phyloP scores from a whole-genome alignment of 78 protist genomes.

The Dictyostelium intermedium region DNA sequence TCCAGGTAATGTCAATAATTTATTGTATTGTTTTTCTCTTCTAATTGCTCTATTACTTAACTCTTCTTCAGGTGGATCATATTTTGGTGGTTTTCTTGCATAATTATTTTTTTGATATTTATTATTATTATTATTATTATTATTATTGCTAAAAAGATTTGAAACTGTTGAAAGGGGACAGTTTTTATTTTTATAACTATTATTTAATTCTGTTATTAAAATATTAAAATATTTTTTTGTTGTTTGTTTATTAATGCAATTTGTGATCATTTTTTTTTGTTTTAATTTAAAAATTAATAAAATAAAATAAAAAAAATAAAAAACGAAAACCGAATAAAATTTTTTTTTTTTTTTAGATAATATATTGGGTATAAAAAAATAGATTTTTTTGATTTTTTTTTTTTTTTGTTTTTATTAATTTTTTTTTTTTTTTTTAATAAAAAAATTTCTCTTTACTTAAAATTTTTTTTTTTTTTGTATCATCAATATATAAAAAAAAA shows the following conservation, averaged over 20 bases:
- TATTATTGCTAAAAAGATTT: not conserved
- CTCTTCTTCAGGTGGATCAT: not conserved
- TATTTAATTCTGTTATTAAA: not conserved
- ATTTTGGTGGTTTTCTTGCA: not conserved
- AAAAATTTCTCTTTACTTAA: no score
- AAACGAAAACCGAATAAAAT: not conserved
- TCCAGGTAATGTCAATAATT: conserved; percentile 59
- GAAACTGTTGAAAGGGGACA: not conserved
- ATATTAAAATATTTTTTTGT: not conserved
- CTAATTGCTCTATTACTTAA: not conserved
- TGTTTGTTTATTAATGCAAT: not conserved
- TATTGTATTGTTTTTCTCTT: not conserved
- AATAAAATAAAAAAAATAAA: no score
- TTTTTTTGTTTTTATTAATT: no score
- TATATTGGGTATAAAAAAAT: no score
- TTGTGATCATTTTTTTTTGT: not conserved
- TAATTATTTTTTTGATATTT: not conserved
- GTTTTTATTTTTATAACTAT: not conserved
- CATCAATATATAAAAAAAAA: no score
- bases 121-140: not conserved
- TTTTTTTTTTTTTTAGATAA: no score
- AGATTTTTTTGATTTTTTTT: no score
- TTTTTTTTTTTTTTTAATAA: no score
- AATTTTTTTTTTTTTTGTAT: no score
- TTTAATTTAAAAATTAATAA: not conserved